These are phyloP conservation scores for Aspergillus udagawae DNA, from an alignment of 2,329 filamentous ascomycete genomes.

Conservation along the genomic window DNA sequence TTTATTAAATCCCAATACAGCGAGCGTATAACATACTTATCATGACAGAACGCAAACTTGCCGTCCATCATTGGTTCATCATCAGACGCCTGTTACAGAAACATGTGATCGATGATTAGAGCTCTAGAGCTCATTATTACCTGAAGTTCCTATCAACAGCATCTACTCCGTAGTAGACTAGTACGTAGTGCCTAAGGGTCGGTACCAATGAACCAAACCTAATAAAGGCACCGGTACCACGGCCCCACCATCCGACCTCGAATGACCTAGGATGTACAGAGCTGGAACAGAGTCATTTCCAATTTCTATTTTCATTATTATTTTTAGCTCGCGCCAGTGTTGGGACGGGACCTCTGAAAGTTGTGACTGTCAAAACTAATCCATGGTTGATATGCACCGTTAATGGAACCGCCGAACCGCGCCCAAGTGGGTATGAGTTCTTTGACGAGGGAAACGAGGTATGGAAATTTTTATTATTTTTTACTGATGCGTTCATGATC, in stretches of 20 bases:
- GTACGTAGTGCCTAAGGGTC: not conserved
- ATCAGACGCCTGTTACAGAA: not conserved
- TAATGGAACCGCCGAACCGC: not conserved
- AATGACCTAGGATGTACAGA: not conserved
- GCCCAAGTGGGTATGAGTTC: not conserved
- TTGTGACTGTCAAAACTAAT: not conserved
- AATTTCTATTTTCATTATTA: not conserved
- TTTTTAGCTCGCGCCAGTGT: not conserved
- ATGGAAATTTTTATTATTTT: not conserved
- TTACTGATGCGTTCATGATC: not conserved
- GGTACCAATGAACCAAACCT: not conserved
- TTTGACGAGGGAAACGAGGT: not conserved
- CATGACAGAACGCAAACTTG: no score
- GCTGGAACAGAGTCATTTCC: not conserved
- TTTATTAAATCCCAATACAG: not conserved
- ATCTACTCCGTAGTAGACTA: no score
- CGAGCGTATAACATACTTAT: not conserved
- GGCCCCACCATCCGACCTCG: slow-evolving; percentile 30
- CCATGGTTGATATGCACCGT: not conserved
- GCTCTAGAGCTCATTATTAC: not conserved
- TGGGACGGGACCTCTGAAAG: not conserved
- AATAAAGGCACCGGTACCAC: slow-evolving; percentile 11
- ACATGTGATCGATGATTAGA: not conserved
- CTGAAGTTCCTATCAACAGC: not conserved
- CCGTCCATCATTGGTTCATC: not conserved